Evolutionary conservation across 108 stramenopile species (phyloP).

Genomic region (Skeletonema marinoi): DNA sequence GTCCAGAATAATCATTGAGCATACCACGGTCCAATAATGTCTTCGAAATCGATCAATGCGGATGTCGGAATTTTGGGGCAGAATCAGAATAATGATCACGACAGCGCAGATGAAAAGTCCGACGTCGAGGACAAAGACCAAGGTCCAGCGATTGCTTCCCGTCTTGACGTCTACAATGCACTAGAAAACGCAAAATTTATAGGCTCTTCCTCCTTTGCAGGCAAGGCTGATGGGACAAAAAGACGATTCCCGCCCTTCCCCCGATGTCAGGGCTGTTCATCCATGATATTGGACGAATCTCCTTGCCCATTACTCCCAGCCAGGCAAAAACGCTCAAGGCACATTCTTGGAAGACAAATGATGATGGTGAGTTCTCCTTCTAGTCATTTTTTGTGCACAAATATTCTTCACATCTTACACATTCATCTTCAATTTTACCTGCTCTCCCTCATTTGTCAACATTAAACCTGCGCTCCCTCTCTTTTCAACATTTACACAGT

Average conservation of each 20-base stretch:
- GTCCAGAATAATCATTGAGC: too few relatives aligned
- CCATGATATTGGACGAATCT: background rate
- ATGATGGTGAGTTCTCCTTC: background rate
- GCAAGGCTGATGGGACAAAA: background rate
- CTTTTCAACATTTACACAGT: background rate
- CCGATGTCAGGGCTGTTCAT: background rate
- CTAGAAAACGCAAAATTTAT: background rate
- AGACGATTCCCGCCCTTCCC: background rate
- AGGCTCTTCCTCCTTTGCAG: background rate
- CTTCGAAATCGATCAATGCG: background rate
- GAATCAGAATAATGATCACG: background rate
- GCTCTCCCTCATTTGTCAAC: background rate
- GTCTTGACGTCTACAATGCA: background rate
- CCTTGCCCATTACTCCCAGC: background rate
- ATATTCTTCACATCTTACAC: background rate
- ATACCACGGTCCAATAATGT: too few relatives aligned
- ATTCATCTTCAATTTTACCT: background rate
- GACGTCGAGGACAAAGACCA: background rate
- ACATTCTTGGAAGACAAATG: constrained; percentile 1
- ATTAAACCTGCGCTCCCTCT: background rate
- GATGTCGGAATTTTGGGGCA: background rate
- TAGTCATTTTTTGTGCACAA: background rate
- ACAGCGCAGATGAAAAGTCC: background rate
- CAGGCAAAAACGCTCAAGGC: constrained; percentile 1
- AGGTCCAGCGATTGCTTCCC: background rate